Base-by-base conservation (phyloP, 2,329 filamentous ascomycete species). In the Cladophialophora yegresii region DNA sequence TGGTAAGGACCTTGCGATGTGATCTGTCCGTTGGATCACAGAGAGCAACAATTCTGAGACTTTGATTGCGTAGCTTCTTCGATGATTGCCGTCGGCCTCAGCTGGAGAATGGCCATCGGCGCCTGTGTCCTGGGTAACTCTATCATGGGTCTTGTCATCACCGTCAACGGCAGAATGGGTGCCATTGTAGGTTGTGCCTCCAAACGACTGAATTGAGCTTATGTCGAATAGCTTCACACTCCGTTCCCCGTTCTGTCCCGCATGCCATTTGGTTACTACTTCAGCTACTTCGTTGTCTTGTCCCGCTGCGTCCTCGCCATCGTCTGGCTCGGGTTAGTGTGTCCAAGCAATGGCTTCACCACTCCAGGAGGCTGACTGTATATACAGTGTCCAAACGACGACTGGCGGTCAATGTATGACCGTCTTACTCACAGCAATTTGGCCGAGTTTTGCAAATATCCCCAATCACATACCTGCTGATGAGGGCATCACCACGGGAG, bases 81-180 rank as follows among this genome's bases (percentile, higher is more conserved):
- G 54, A 82, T 83, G 64, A 75, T 83, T 16, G 77, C 80, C n/a
- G 78, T 83, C 32, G 84, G 84, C 3, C 76, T 87, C 20, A 81
- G 78, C 58, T 86, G 83, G 73, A 72, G 65, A 67, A 72, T 72
- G 70, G 73, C 73, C 8, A 73, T 75, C 55, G 73, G 74, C 36
- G 73, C 73, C 32, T 75, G 73, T 63, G 74, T 75, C 22, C 68
- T 75, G 7, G 74, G 74, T 10, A 75, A 75, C 40, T 1, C 43
- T 23, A 81, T 83, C 62, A 80, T 84, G 47, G 82, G 80, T 40
- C 79, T 85, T 50, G 84, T 88, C n/a, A 87, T 88, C 50, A 82
- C 83, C 12, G 77, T 83, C 10, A 87, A 85, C 68, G 85, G 86
- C 22, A 83, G 85, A 13, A 80, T 86, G 54, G 80, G 78, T 33